Conservation (phyloP, 2,329 filamentous ascomycete species). For the Penicillium freii region DNA sequence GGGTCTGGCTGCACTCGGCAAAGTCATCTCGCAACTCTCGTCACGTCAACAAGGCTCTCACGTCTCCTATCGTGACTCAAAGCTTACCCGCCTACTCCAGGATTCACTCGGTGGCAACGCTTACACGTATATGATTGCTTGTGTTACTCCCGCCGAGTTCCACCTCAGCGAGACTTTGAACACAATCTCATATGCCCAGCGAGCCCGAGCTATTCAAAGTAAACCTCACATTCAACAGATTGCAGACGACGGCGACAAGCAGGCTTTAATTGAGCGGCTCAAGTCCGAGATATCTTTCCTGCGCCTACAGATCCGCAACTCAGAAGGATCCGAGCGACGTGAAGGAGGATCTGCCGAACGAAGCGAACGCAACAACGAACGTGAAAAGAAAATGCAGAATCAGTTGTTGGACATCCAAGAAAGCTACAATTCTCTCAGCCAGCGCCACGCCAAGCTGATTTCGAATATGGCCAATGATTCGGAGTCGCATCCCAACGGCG, state of each 20-base stretch:
- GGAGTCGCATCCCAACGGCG: slow-evolving; percentile 47
- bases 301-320: slow-evolving; percentile 85
- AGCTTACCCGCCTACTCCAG: slow-evolving; percentile 88
- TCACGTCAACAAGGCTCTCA: slow-evolving; percentile 83
- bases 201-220: slow-evolving; percentile 93
- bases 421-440: slow-evolving; percentile 86
- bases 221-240: slow-evolving; percentile 94
- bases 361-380: slow-evolving; percentile 74
- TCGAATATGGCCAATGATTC: slow-evolving; percentile 86
- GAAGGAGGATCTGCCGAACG: slow-evolving; percentile 64
- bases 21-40: slow-evolving; percentile 96
- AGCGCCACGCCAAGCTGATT: slow-evolving; percentile 93
- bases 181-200: slow-evolving; percentile 94
- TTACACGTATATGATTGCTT: slow-evolving; percentile 99
- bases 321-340: slow-evolving; percentile 64
- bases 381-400: slow-evolving; percentile 87
- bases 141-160: slow-evolving; percentile 94
- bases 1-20: slow-evolving; percentile 88
- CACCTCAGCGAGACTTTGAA: slow-evolving; percentile 97
- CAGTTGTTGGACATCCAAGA: slow-evolving; percentile 90
- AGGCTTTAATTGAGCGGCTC: slow-evolving; percentile 86
- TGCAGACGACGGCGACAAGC: slow-evolving; percentile 86
- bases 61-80: slow-evolving; percentile 98
- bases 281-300: slow-evolving; percentile 92
- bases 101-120: slow-evolving; percentile 96